A percentile compares a stretch with the other conserved stretches of the same genome.
phyloP scores from a whole-genome alignment of 345 rosid genomes.

The Lepidium africanum region DNA sequence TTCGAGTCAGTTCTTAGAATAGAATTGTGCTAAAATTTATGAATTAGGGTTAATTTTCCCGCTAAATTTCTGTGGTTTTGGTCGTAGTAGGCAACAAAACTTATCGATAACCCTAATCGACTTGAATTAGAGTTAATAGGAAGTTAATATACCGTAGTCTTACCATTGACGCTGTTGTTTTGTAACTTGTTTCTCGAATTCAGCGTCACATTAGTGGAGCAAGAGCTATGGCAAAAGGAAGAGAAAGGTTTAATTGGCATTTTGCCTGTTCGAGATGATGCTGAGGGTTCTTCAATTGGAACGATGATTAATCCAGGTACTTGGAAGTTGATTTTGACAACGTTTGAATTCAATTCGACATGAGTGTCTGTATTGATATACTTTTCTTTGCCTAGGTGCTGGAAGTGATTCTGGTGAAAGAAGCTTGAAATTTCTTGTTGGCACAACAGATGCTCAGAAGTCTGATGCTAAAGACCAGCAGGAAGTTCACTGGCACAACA shows the following conservation, averaged over 20 bases:
- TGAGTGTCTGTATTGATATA: neutral
- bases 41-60: neutral
- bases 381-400: conserved; percentile 31
- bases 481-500: conserved; percentile 88
- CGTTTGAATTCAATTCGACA: neutral
- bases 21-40: neutral
- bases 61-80: neutral
- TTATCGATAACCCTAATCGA: neutral
- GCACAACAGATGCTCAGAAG: conserved; percentile 61
- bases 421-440: conserved; percentile 47
- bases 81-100: neutral
- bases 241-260: conserved; percentile 94
- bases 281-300: conserved; percentile 46
- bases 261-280: conserved; percentile 85
- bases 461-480: conserved; percentile 71
- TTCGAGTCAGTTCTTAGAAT: neutral
- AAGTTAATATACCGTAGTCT: neutral
- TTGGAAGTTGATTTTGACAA: neutral
- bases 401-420: conserved; percentile 68
- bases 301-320: conserved; percentile 51
- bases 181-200: conserved; percentile 12
- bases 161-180: neutral
- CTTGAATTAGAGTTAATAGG: neutral
- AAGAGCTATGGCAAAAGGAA: conserved; percentile 97
- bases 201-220: conserved; percentile 96